Conservation (phyloP, 2,329 filamentous ascomycete species). For the Sporothrix brunneoviolacea region DNA sequence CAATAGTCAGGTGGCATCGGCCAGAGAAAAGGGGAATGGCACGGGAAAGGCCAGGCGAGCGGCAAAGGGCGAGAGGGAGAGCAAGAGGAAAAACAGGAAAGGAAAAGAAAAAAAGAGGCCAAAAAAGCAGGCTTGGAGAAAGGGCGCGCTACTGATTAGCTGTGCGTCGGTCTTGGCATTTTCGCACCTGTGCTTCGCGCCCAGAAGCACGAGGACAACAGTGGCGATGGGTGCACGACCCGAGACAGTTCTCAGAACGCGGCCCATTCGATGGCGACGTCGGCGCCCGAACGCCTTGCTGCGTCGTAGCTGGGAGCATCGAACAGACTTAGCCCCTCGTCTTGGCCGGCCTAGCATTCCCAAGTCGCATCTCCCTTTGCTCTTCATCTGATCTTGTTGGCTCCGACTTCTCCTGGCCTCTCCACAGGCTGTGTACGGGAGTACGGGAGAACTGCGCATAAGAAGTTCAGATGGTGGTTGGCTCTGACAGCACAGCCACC, state of each 20-base stretch:
- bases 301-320: not conserved
- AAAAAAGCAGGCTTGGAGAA: not conserved
- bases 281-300: not conserved
- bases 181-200: no score
- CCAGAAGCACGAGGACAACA: no score
- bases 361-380: not conserved
- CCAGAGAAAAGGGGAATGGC: no score
- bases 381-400: no score
- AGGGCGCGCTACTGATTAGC: not conserved
- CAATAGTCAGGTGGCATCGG: conserved; percentile 1
- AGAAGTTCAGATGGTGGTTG: no score
- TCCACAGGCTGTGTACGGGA: no score
- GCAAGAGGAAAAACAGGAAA: not conserved
- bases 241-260: no score
- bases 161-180: conserved; percentile 2
- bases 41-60: not conserved
- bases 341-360: not conserved
- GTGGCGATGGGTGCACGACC: no score
- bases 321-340: not conserved
- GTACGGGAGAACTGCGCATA: no score
- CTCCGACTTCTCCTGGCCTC: no score
- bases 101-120: not conserved
- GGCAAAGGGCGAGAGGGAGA: not conserved
- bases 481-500: conserved; percentile 8
- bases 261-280: no score